Evolutionary conservation across 352 stramenopile species (phyloP), one percentile per base, ranked within the genome.

Genomic region (Phytophthora citrophthora): DNA sequence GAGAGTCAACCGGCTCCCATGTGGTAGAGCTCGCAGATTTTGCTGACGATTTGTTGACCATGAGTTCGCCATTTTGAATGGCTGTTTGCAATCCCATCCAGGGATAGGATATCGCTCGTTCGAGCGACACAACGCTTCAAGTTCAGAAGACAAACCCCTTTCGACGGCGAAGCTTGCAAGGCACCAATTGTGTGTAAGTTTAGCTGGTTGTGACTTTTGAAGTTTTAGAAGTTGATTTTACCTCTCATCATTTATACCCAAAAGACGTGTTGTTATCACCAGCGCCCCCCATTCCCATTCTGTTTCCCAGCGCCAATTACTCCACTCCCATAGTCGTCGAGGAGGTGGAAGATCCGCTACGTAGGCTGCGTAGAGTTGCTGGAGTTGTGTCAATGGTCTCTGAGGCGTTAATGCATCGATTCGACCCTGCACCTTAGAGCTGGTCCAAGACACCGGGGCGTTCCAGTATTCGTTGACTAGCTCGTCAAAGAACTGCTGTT

Each of bases 381-480:
- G 64, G 3, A 89, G 56, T 36, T 88, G 70, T 24, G 59, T 41
- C 44, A 86, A 23, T 3, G 76, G 66, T 13, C 79, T 69, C 16
- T 47, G 18, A 36, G 58, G 45, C 20, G 29, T 51, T n/a, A 70
- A 43, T 9, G 49, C 54, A 55, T 39, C 24, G 43, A 68, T 64
- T 38, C 68, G 72, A n/a, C 52, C 60, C 56, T 89, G 82, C 23
- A 89, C 60, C 20, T 61, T 75, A 9, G 51, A 24, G 43, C 64
- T 80, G 1, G 57, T 52, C 84, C 84, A 91, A 16, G 77, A 64
- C 16, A 93, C 74, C 3, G 76, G 65, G 4, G 85, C 75, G 46
- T 90, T 88, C 85, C 85, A 93, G 51, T 82, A 89, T 49, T 91
- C 77, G 15, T 88, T 75, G 2, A 90, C 56, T 5, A 93, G 64